Base-by-base conservation (phyloP, 108 stramenopile genomes). In the Cyclotella atomus region DNA sequence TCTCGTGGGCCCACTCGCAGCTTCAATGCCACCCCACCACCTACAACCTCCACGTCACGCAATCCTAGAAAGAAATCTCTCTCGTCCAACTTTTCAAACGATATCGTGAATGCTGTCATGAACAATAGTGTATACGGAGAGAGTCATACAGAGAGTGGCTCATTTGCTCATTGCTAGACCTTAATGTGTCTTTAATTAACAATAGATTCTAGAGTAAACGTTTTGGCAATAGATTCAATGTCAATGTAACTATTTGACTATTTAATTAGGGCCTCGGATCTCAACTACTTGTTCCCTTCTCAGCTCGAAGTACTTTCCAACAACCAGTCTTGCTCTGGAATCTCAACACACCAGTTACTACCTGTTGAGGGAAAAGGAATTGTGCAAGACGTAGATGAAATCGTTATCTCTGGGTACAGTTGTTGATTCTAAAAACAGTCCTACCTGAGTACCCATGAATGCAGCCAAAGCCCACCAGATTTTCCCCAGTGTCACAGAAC, bases 381-480 rank as follows among this genome's bases (percentile, higher is more conserved):
- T n/a, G n/a, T n/a, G n/a, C n/a, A n/a, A n/a, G n/a, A n/a, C n/a
- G n/a, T n/a, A n/a, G n/a, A n/a, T n/a, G n/a, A n/a, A n/a, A n/a
- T n/a, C n/a, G n/a, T n/a, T n/a, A n/a, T n/a, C n/a, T n/a, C n/a
- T n/a, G n/a, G n/a, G n/a, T n/a, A n/a, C n/a, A n/a, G n/a, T n/a
- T 24, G n/a, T n/a, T n/a, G n/a, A n/a, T n/a, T n/a, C n/a, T n/a
- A n/a, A n/a, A n/a, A n/a, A n/a, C n/a, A n/a, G n/a, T n/a, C n/a
- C n/a, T n/a, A n/a, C n/a, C n/a, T n/a, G n/a, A n/a, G 85, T 85
- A 3, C 81, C 90, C 91, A 95, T 92, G 67, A 95, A 95, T 24
- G 90, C 94, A 15, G 91, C 91, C 35, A 95, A 73, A 20, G 94
- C 90, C 89, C 89, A 92, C 94, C 94, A 95, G 46, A 92, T 92